Conservation (phyloP, 805 yeast genomes). For the Wickerhamomyces queroliae region DNA sequence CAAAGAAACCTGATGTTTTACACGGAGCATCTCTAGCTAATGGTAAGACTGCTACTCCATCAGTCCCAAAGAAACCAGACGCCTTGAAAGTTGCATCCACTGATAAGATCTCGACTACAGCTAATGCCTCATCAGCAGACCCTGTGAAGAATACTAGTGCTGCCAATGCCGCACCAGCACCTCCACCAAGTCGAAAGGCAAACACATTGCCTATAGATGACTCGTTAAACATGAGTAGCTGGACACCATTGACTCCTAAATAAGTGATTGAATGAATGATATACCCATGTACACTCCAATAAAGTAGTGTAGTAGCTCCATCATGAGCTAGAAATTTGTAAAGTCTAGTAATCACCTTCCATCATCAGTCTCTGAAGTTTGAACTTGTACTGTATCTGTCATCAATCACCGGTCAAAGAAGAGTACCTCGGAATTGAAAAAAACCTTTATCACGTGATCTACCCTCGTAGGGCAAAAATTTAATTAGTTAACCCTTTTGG, state of each 20-base stretch:
- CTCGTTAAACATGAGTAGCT: slow-evolving; percentile 10
- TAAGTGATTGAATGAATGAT: no score
- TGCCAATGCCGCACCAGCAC: slow-evolving; percentile 6
- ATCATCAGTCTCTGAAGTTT: no score
- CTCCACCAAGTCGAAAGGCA: slow-evolving; percentile 11
- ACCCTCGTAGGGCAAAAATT: no score
- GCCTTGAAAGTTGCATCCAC: neutral
- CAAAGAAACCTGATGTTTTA: slow-evolving; percentile 11
- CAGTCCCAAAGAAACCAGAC: slow-evolving; percentile 11
- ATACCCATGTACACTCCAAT: no score
- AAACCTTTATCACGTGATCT: no score
- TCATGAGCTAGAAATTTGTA: no score
- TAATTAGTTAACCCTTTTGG: neutral
- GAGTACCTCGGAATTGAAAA: no score
- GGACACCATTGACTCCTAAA: slow-evolving; percentile 18
- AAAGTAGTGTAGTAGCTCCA: no score
- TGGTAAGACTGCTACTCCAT: slow-evolving; percentile 9
- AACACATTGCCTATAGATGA: neutral
- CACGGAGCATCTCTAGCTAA: slow-evolving; percentile 13
- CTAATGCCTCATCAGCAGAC: neutral
- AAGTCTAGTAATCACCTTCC: no score
- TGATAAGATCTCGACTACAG: neutral
- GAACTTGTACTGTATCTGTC: no score
- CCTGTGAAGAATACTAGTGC: neutral
- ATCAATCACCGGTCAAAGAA: no score